phyloP scores from a whole-genome alignment of 306 rosid species.

The Sphenostylis stenocarpa region DNA sequence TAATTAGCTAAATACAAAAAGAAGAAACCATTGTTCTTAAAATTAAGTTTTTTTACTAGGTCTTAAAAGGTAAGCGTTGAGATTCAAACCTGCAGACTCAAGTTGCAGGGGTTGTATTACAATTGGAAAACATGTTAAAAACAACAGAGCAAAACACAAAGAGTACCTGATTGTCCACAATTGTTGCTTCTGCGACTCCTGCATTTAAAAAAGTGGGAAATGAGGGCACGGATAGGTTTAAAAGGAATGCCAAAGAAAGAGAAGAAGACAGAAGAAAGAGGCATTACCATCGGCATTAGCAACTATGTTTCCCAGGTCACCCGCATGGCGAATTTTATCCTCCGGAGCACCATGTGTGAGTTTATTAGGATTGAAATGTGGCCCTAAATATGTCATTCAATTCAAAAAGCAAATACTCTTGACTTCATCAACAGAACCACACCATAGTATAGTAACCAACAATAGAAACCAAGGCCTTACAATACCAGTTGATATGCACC shows the following conservation, averaged over 20 bases:
- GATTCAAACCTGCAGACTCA: background rate
- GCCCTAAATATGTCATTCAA: constrained; percentile 44
- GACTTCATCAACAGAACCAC: background rate
- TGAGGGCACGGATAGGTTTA: background rate
- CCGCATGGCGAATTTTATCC: constrained; percentile 80
- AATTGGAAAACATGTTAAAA: background rate
- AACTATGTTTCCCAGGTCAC: constrained; percentile 95
- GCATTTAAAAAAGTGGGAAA: constrained; percentile 1
- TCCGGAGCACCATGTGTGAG: constrained; percentile 74
- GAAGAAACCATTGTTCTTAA: background rate
- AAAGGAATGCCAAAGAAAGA: background rate
- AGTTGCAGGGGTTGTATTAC: background rate
- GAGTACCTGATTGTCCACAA: constrained; percentile 61
- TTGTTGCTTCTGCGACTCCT: constrained; percentile 77
- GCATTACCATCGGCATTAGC: constrained; percentile 66
- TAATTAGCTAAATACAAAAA: background rate
- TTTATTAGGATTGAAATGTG: constrained; percentile 67
- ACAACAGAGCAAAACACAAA: background rate
- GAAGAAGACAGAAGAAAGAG: background rate
- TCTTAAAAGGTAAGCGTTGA: background rate
- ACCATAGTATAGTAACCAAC: background rate
- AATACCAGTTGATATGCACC: constrained; percentile 74
- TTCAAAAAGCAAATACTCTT: background rate
- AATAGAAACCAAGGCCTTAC: background rate
- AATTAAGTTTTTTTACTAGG: background rate